A percentile compares a stretch with the other conserved stretches of the same genome.
phyloP scores from a whole-genome alignment of 345 rosid species.

The Eucalyptus fibrosa region DNA sequence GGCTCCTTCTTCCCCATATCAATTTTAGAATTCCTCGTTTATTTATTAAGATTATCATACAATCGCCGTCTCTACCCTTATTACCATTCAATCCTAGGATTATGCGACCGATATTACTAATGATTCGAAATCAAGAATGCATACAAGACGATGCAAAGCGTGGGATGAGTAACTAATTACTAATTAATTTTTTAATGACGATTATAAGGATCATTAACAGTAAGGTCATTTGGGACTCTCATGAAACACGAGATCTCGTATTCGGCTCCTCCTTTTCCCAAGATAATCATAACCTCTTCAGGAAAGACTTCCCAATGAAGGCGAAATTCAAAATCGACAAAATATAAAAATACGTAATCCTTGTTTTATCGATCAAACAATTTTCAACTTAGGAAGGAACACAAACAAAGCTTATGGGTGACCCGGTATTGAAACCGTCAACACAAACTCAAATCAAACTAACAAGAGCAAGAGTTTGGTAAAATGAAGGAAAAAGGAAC shows the following conservation, averaged over 20 bases:
- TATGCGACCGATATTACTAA: neutral
- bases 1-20: neutral
- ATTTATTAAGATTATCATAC: neutral
- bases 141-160: neutral
- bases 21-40: neutral
- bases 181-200: neutral
- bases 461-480: neutral
- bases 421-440: neutral
- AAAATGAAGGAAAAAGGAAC: neutral
- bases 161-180: neutral
- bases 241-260: neutral
- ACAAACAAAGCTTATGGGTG: neutral
- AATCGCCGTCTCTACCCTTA: neutral
- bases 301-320: neutral
- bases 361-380: neutral
- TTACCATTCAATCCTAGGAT: neutral
- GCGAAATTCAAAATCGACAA: neutral
- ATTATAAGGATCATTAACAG: neutral
- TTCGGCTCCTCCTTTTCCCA: neutral
- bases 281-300: neutral
- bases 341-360: neutral
- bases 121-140: neutral
- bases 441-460: neutral
- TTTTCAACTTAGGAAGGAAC: neutral
- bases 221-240: neutral